Conservation (phyloP, 345 rosid species). For the Arabis alpina region DNA sequence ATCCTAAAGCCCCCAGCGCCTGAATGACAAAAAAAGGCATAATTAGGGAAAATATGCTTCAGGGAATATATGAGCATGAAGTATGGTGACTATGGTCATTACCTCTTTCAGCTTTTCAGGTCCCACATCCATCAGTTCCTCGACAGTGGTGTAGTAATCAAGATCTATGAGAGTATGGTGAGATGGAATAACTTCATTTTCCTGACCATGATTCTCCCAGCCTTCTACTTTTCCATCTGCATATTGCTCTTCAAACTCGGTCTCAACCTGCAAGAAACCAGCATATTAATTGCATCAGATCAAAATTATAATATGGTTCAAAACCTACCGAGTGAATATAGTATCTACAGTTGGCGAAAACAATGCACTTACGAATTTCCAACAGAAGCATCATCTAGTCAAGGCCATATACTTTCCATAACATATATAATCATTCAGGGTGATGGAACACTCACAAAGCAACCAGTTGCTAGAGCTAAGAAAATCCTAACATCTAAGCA, state of each 20-base stretch:
- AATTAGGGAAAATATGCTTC: slow-evolving; percentile 8
- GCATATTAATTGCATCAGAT: slow-evolving; percentile 12
- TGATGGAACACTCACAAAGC: neutral
- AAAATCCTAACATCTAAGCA: slow-evolving; percentile 3
- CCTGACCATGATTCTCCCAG: slow-evolving; percentile 64
- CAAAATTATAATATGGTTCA: neutral
- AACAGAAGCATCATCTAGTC: slow-evolving; percentile 9
- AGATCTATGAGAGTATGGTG: slow-evolving; percentile 70
- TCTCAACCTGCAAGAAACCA: slow-evolving; percentile 55
- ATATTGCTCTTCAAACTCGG: slow-evolving; percentile 88
- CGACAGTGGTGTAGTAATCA: slow-evolving; percentile 87
- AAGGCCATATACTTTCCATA: neutral
- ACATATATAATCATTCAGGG: slow-evolving; percentile 1
- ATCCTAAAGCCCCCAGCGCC: slow-evolving; percentile 89
- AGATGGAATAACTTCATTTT: slow-evolving; percentile 57
- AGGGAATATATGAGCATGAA: slow-evolving; percentile 10
- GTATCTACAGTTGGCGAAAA: slow-evolving; percentile 1
- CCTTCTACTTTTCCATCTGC: slow-evolving; percentile 55
- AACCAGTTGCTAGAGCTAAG: slow-evolving; percentile 9
- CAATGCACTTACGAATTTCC: neutral
- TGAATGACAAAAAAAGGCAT: slow-evolving; percentile 37
- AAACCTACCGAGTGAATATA: neutral
- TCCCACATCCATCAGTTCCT: slow-evolving; percentile 89
- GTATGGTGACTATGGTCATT: slow-evolving; percentile 41
- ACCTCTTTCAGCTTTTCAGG: slow-evolving; percentile 93